A percentile compares a stretch with the other conserved stretches of the same genome.
phyloP scores from a whole-genome alignment of 305 asterid genomes.

The Fraxinus nigra region DNA sequence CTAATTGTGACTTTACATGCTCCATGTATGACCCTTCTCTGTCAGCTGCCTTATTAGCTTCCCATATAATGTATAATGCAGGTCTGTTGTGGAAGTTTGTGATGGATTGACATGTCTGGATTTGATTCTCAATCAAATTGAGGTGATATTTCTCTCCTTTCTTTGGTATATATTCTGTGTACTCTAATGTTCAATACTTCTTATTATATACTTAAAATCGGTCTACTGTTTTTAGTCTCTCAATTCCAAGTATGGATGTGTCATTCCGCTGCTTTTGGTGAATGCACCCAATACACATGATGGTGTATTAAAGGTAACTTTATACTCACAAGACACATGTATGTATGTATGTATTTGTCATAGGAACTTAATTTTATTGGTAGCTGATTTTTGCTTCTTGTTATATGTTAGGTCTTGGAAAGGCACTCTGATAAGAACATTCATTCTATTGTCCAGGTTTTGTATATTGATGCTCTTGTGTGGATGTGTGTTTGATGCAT shows the following conservation, averaged over 20 bases:
- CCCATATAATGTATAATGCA: conserved; percentile 34
- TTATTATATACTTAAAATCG: conserved; percentile 19
- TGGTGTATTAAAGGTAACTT: conserved; percentile 61
- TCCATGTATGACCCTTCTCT: not conserved
- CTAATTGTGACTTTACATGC: conserved; percentile 5
- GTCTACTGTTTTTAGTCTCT: conserved; percentile 49
- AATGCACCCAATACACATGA: conserved; percentile 54
- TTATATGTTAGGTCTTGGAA: conserved; percentile 61
- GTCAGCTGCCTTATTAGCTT: conserved; percentile 10
- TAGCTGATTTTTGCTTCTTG: conserved; percentile 34
- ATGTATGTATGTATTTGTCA: conserved; percentile 10
- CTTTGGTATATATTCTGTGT: conserved; percentile 7
- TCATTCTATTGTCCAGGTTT: conserved; percentile 66
- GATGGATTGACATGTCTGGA: conserved; percentile 71
- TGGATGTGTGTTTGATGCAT: conserved; percentile 14
- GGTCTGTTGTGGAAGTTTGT: conserved; percentile 63
- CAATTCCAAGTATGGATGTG: conserved; percentile 77
- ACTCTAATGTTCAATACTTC: conserved; percentile 19
- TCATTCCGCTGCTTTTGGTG: conserved; percentile 73
- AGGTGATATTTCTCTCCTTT: conserved; percentile 43
- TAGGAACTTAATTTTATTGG: conserved; percentile 20
- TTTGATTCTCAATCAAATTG: conserved; percentile 68
- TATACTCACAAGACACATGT: not conserved
- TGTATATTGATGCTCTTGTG: conserved; percentile 22
- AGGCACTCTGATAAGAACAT: conserved; percentile 68